These are phyloP conservation scores for Verticillium klebahnii DNA, from an alignment of 2,329 filamentous ascomycete genomes.

Conservation along the genomic window DNA sequence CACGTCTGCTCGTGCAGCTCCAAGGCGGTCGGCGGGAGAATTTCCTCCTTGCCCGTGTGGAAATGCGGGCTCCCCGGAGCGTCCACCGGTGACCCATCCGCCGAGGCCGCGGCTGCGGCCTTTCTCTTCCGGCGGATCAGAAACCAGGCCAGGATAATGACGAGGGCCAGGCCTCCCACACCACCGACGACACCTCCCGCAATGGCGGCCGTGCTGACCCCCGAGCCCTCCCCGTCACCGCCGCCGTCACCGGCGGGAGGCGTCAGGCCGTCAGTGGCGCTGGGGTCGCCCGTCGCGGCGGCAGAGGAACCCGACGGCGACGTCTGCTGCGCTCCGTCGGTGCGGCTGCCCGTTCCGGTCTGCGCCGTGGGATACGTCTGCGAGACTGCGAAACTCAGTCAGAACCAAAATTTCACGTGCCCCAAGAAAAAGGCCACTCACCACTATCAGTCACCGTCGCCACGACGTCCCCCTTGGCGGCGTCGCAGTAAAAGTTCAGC, in stretches of 20 bases:
- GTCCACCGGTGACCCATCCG: background rate
- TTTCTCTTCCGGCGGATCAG: background rate
- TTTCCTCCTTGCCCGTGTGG: background rate
- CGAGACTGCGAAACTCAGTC: constrained; percentile 7
- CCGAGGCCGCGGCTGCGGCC: background rate
- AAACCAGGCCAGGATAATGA: constrained; percentile 17
- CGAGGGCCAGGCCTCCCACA: constrained; percentile 17
- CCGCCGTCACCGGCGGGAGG: constrained; percentile 4
- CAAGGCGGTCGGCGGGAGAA: background rate
- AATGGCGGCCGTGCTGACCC: constrained; percentile 26
- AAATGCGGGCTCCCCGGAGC: background rate
- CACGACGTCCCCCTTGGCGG: constrained; percentile 36
- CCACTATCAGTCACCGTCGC: constrained; percentile 35
- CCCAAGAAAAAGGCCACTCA: constrained; percentile 9
- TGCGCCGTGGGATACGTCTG: constrained; percentile 18
- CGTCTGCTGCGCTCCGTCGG: background rate
- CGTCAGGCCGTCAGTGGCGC: background rate
- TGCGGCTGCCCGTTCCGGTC: constrained; percentile 7
- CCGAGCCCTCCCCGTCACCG: background rate
- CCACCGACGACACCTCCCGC: constrained; percentile 20
- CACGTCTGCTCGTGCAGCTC: background rate
- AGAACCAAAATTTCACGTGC: too few species aligned
- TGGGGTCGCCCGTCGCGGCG: constrained; percentile 1
- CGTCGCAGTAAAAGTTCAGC: constrained; percentile 45
- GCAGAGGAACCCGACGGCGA: constrained; percentile 1